Evolutionary conservation across 2,329 filamentous ascomycete species (phyloP), one percentile per base, ranked within the genome.

Genomic region (Bipolaris zeicola): DNA sequence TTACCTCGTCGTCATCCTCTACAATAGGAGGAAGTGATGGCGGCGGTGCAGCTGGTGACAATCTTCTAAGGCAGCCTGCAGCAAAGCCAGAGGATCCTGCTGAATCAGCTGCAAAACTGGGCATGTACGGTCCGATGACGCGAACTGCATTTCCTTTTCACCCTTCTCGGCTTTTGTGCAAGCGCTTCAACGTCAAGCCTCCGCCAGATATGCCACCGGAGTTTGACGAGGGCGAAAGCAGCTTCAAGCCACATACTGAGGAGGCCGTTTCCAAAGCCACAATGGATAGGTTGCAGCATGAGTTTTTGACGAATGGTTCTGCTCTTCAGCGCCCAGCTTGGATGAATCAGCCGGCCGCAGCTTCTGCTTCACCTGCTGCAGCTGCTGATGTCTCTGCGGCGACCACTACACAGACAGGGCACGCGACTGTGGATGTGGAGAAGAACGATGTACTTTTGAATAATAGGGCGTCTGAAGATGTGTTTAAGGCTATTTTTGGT

Each of bases 401-500:
- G 28, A 31, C 28, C 28, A 31, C 48, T 36, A 20, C 36, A 6
- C 54, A 57, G 6, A 33, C 31, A 11, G 60, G 52, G 24, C 67
- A 71, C 52, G 76, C 73, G 3, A 68, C 55, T 38, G 82, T 95
- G 22, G 85, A 96, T 72, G 83, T 87, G 0, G 89, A 91, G 61
- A 85, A 81, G 63, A 96, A 96, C 66, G 89, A 92, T 55, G 90
- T 89, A 3, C 71, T 96, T 8, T 90, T 96, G 69, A 88, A 84
- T 0, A 82, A 87, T 67, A 83, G 86, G 51, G 90, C 92, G 0
- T 87, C 89, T 14, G 91, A 93, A 46, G 90, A 90, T 41, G 88
- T 97, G 0, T 92, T 97, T 67, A 91, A 86, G 65, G 91, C 92
- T n/a, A 92, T 98, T 28, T 98, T 98, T 83, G 94, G 93, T 5